A percentile compares a stretch with the other conserved stretches of the same genome.
Evolutionary conservation across 2,329 filamentous ascomycete species (phyloP).

Genomic region (Coleophoma crateriformis): DNA sequence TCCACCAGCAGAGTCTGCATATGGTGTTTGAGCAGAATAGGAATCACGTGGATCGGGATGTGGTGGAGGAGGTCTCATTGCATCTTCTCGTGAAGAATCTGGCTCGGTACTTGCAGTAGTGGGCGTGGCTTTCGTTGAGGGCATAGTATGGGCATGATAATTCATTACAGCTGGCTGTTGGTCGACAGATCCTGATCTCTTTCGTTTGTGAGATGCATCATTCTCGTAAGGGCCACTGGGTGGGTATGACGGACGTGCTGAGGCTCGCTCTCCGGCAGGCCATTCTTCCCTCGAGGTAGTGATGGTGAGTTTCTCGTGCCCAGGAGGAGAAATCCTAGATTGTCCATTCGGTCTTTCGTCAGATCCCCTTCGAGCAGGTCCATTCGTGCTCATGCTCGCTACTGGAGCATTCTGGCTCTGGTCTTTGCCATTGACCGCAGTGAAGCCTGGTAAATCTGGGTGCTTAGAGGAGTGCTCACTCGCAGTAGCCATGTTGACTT

Average conservation of each 20-base stretch:
- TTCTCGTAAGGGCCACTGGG: conserved; percentile 17
- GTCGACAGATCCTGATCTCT: conserved; percentile 62
- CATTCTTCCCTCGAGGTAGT: conserved; percentile 24
- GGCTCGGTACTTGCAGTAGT: conserved; percentile 25
- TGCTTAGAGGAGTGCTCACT: conserved; percentile 5
- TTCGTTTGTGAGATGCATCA: conserved; percentile 55
- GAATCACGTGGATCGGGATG: conserved; percentile 28
- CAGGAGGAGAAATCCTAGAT: conserved; percentile 21
- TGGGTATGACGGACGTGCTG: conserved; percentile 17
- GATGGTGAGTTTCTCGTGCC: conserved; percentile 27
- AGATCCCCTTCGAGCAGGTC: conserved; percentile 18
- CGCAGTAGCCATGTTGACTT: conserved; percentile 9
- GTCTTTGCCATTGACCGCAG: conserved; percentile 27
- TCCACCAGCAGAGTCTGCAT: conserved; percentile 15
- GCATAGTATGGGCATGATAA: conserved; percentile 29
- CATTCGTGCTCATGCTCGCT: conserved; percentile 13
- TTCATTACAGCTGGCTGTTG: conserved; percentile 26
- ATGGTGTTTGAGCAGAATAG: conserved; percentile 17
- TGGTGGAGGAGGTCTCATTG: conserved; percentile 37
- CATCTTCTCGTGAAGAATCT: conserved; percentile 35
- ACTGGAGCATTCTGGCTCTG: conserved; percentile 4
- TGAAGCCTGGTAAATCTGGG: conserved; percentile 21
- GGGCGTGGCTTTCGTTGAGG: conserved; percentile 27
- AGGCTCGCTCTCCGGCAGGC: conserved; percentile 18
- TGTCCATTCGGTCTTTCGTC: conserved; percentile 25